Evolutionary conservation across 1,139 yeast genomes (phyloP), one percentile per base, ranked within the genome.

Genomic region (Saccharomycopsis phalli): DNA sequence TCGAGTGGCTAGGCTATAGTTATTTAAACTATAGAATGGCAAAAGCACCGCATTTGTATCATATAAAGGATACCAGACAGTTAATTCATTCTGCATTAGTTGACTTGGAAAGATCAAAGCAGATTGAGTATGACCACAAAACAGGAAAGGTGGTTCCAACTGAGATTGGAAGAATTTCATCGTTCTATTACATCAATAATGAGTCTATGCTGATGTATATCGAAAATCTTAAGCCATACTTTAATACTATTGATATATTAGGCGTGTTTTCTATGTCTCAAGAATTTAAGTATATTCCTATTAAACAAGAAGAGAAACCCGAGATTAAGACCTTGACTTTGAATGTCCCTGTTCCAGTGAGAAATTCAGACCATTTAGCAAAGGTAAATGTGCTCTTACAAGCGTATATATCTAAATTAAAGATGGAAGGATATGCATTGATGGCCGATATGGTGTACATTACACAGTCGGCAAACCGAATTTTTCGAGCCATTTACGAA

Each of bases 371-470:
- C 45, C 80, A 93, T 0, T 58, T 76, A 18, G 83, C 95, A 0
- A 93, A 93, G 55, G 74, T 84, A 25, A 86, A 81, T 50, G 75
- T 86, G 4, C 60, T 93, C 30, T 61, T 91, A 10, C 98, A 93
- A 55, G 74, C 95, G 0, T 87, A 83, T 53, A 81, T 93, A 14
- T 83, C 96, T 1, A 61, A 80, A 27, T 62, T 88, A 31, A 63
- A 68, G 8, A 63, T 93, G 13, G 94, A 82, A 2, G 98, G 97
- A 1, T 84, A 84, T 63, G 96, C 97, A 0, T 62, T 93, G 45
- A 76, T 81, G 69, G 78, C 96, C 0, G 99, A 93, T 62, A 87
- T 88, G 96, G 71, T 84, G 3, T 91, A 84, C 53, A 75, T 93
- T 31, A 83, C 93, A 0, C 98, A 91, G 57, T 84, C 94, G 29